Conservation (phyloP, 31 red algal species). For the Porphyra umbilicalis region DNA sequence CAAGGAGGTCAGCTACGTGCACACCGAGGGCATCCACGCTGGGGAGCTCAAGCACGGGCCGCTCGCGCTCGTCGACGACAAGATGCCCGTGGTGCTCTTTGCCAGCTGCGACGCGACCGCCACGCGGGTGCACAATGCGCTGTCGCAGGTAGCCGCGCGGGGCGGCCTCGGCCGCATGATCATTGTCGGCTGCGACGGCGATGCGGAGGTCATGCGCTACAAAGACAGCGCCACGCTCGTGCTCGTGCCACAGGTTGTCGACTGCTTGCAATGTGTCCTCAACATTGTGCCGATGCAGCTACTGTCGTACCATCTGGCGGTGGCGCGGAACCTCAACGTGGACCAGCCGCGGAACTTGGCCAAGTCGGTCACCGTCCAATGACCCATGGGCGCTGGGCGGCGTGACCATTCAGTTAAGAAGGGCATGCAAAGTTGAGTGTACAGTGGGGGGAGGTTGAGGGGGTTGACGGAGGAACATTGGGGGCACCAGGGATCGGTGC, state of each 20-base stretch:
- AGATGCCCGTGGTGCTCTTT: slow-evolving; percentile 88
- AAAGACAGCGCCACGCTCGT: slow-evolving; percentile 52
- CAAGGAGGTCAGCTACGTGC: slow-evolving; percentile 92
- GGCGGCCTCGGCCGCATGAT: slow-evolving; percentile 76
- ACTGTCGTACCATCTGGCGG: slow-evolving; percentile 85
- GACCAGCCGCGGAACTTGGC: slow-evolving; percentile 71
- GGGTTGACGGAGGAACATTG: too few species aligned
- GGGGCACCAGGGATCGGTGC: too few species aligned
- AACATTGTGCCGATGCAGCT: slow-evolving; percentile 92
- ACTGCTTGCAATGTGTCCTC: slow-evolving; percentile 77
- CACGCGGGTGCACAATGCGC: slow-evolving; percentile 55
- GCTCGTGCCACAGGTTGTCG: slow-evolving; percentile 70
- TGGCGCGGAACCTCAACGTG: slow-evolving; percentile 78
- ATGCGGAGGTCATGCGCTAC: slow-evolving; percentile 33
- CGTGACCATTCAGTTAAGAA: too few species aligned
- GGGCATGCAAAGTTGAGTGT: too few species aligned
- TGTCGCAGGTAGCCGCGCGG: slow-evolving; percentile 74
- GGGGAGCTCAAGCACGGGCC: slow-evolving; percentile 98
- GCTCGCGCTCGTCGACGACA: slow-evolving; percentile 89
- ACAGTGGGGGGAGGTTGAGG: too few species aligned
- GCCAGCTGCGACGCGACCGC: slow-evolving; percentile 53
- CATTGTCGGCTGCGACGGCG: slow-evolving; percentile 73
- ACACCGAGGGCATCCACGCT: slow-evolving; percentile 94
- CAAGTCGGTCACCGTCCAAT: background rate
- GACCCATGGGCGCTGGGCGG: too few species aligned